Conservation (phyloP, 2,329 filamentous ascomycete species). For the Stachybotrys elegans region DNA sequence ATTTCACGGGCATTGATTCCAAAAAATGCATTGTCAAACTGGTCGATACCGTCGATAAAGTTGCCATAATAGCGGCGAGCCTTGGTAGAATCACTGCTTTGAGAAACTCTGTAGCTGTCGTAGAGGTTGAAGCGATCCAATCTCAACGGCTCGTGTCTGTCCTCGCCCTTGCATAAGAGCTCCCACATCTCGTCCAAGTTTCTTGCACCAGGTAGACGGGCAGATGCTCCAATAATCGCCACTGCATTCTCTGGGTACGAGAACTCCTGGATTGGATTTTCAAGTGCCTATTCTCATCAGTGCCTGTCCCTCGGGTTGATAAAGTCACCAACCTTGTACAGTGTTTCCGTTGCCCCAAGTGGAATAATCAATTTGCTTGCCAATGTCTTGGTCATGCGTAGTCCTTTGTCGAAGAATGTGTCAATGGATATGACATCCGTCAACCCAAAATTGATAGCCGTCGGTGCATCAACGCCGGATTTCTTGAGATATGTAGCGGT, state of each 20-base stretch:
- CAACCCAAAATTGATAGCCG: too few species aligned
- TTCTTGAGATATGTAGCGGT: neutral
- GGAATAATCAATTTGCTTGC: too few species aligned
- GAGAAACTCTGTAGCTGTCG: too few species aligned
- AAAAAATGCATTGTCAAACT: slow-evolving; percentile 23
- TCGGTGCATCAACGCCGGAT: too few species aligned
- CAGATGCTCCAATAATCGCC: slow-evolving; percentile 1
- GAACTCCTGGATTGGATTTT: too few species aligned
- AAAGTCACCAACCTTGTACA: too few species aligned
- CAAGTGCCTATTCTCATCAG: neutral
- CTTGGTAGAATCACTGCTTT: too few species aligned
- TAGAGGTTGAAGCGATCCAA: too few species aligned
- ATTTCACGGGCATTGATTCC: slow-evolving; percentile 19
- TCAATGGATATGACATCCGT: neutral
- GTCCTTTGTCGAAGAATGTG: neutral
- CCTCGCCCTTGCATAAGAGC: neutral
- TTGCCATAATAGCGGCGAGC: neutral
- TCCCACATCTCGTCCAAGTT: slow-evolving; percentile 3
- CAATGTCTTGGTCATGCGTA: neutral
- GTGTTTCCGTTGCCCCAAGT: too few species aligned
- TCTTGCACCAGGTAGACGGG: neutral
- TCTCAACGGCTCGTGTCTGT: neutral
- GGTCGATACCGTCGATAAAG: slow-evolving; percentile 10
- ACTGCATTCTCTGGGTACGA: neutral
- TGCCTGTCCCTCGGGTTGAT: neutral